A percentile compares a stretch with the other conserved stretches of the same genome.
Evolutionary conservation across 495 filamentous ascomycete genomes (phyloP).

Genomic region (Platismatia glauca): DNA sequence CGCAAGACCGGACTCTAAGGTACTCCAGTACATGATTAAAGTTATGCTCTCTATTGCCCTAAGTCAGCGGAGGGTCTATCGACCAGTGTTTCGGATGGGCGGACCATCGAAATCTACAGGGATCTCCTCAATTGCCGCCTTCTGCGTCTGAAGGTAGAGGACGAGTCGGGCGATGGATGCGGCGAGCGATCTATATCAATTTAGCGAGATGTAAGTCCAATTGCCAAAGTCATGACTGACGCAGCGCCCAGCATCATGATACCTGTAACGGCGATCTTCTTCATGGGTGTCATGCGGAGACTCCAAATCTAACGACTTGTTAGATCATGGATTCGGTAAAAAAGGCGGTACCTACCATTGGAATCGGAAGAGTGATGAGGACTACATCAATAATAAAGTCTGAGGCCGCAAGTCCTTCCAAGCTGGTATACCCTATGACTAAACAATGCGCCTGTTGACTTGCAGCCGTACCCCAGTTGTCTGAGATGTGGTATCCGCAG

Average conservation of each 20-base stretch:
- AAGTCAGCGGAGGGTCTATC: neutral
- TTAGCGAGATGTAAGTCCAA: neutral
- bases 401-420: constrained; percentile 11
- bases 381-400: constrained; percentile 22
- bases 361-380: constrained; percentile 19
- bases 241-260: constrained; percentile 4
- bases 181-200: neutral
- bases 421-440: neutral
- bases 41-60: constrained; percentile 9
- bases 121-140: neutral
- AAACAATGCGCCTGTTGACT: constrained; percentile 7
- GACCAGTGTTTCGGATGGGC: neutral
- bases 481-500: constrained; percentile 19
- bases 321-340: neutral
- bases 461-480: constrained; percentile 14
- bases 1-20: constrained; percentile 22
- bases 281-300: constrained; percentile 6
- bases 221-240: neutral
- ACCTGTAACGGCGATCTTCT: constrained; percentile 6
- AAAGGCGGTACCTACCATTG: neutral
- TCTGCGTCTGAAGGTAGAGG: constrained; percentile 10
- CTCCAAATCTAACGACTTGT: constrained; percentile 12
- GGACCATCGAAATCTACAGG: constrained; percentile 5
- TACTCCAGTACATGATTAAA: constrained; percentile 21
- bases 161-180: constrained; percentile 10